phyloP scores from a whole-genome alignment of 768 basidiomycete species.

The Trichaptum fuscoviolaceum region DNA sequence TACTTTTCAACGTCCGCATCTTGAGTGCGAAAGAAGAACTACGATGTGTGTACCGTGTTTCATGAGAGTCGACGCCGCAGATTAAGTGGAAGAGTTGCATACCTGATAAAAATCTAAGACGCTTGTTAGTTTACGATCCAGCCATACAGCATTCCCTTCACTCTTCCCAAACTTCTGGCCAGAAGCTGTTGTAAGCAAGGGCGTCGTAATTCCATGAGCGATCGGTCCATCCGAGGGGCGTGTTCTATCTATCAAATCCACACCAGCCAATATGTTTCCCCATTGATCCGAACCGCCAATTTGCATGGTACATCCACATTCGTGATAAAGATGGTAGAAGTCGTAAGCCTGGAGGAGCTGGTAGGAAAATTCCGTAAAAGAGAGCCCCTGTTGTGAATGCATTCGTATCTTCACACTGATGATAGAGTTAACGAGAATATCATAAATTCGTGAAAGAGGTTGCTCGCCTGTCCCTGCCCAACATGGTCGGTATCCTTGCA shows the following conservation, averaged over 20 bases:
- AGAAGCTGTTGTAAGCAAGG: slow-evolving; percentile 81
- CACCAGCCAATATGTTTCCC: slow-evolving; percentile 94
- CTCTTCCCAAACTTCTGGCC: slow-evolving; percentile 99
- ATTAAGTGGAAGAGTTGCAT: slow-evolving; percentile 12
- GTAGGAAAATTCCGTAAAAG: slow-evolving; percentile 98
- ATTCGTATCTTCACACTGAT: slow-evolving; percentile 78
- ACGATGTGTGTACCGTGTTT: neutral
- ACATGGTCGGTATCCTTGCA: slow-evolving; percentile 83
- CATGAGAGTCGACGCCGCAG: neutral
- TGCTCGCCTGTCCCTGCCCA: slow-evolving; percentile 80
- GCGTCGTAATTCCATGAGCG: slow-evolving; percentile 86
- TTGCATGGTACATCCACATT: slow-evolving; percentile 73
- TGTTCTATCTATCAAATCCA: slow-evolving; percentile 79
- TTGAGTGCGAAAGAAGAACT: slow-evolving; percentile 87
- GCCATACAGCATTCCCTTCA: slow-evolving; percentile 92
- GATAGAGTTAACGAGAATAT: neutral
- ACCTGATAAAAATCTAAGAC: slow-evolving; percentile 96
- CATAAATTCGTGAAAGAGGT: slow-evolving; percentile 1
- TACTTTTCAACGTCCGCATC: slow-evolving; percentile 80
- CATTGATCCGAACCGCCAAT: slow-evolving; percentile 97
- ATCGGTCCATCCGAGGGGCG: slow-evolving; percentile 11
- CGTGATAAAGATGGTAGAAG: slow-evolving; percentile 70
- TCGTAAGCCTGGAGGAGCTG: slow-evolving; percentile 97
- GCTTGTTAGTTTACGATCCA: slow-evolving; percentile 73
- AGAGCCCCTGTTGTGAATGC: slow-evolving; percentile 76